Base-by-base conservation (phyloP, 2,329 filamentous ascomycete genomes). In the Exophiala spinifera region DNA sequence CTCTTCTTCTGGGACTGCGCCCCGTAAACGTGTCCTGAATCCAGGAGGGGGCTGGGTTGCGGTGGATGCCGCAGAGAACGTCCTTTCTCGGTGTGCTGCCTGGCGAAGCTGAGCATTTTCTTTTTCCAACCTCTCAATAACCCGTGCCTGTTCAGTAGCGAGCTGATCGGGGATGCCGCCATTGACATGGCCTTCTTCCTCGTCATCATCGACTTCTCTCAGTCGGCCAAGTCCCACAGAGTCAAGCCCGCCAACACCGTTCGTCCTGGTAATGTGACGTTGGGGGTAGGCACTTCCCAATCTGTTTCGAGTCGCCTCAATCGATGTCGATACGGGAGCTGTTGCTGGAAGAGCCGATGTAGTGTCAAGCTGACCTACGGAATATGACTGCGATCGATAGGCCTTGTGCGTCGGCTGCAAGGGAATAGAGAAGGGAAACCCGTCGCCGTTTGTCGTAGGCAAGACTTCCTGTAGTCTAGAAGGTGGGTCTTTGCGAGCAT, bases 311-410 rank as follows among this genome's bases (percentile, higher is more conserved):
- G 62, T 64, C 37, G 65, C 61, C 33, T 66, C 61, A 37, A 64
- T 56, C 6, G 66, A 60, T 39, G 63, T 69, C n/a, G 69, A 64
- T 53, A 69, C 63, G 17, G 70, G 52, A 20, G 61, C 66, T 14
- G 70, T 49, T 19, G 67, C 66, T n/a, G 43, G 42, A 5, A 51
- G 42, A 5, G 53, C 58, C 11, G 45, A 48, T 31, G 53, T 57
- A 15, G 55, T 57, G 49, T 96, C 91, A 57, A 91, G 77, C 68
- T 96, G 91, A 3, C 91, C 91, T 45, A 95, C 92, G 0, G 92
- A 97, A 71, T 97, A 97, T 3, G 94, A 97, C 70, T 96, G 90
- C 4, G 94, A 99, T 40, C 94, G 86, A 65, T 95, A 94, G 1
- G 89, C 91, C 71, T 97, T 97, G 1, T 89, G 89, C 0, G 89